Evolutionary conservation across 1,284 basidiomycete genomes (phyloP), one percentile per base, ranked within the genome.

Genomic region (Ustilago trichophora): DNA sequence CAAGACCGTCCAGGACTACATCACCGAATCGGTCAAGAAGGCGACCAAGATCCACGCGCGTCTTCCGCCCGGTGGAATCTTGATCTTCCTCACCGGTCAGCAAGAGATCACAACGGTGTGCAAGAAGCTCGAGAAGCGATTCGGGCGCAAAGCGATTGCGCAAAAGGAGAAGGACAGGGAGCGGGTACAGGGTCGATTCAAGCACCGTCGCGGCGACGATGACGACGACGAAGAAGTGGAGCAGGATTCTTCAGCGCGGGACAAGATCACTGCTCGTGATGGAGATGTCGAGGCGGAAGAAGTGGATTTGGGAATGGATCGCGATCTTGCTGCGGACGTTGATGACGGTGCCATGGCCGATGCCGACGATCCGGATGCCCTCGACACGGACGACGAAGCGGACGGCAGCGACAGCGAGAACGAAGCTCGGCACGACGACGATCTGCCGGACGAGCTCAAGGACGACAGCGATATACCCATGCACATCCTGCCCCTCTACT

Each of bases 21-120:
- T 98, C 38, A 87, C 86, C 5, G 93, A 97, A 82, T 91, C 93
- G 1, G 88, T 93, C 73, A 91, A 89, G 78, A 98, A 99, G 83
- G 86, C 92, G 2, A 85, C 86, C 69, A 96, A 90, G 80, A 90
- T 91, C 53, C 89, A 91, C 73, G 84, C 88, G 6, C 84, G 88
- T 6, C 82, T 91, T 6, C 89, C 89, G 2, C 85, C 87, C 0
- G 89, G 89, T 3, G 89, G 89, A 0, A 86, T 91, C 15, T 83
- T 91, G 35, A 86, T 91, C 29, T 91, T 91, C 82, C 83, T 90
- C 64, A 90, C 89, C 0, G 89, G 89, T n/a, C 89, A 90, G 81
- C 87, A 87, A 64, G 89, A 91, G 83, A 90, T 91, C 63, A 83
- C 85, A 16, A 85, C 86, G 0, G 83, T 90, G 3, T 89, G 87